Conservation (phyloP, 345 rosid genomes). For the Eucalyptus coolabah region DNA sequence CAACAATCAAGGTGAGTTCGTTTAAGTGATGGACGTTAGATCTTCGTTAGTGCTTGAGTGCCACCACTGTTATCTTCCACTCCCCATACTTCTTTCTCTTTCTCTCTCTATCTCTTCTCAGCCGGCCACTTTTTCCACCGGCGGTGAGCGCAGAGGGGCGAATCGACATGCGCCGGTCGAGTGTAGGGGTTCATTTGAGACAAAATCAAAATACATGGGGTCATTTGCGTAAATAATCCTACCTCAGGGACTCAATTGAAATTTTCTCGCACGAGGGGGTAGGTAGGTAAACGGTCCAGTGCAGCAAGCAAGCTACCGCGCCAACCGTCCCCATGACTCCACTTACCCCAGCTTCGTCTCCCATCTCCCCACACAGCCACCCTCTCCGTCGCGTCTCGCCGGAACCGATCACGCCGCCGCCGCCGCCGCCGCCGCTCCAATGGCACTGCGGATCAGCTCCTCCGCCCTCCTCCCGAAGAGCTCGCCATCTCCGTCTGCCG, state of each 20-base stretch:
- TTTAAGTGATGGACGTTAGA: neutral
- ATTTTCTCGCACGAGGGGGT: neutral
- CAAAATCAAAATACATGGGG: neutral
- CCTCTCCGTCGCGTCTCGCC: neutral
- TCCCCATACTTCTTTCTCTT: too few relatives aligned
- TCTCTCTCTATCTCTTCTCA: neutral
- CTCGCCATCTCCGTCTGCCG: neutral
- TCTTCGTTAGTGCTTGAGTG: accelerated
- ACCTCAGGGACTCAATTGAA: neutral
- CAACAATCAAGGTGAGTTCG: accelerated
- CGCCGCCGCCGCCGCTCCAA: neutral
- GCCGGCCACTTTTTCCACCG: neutral
- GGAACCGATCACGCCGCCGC: neutral
- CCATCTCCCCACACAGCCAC: neutral
- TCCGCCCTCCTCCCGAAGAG: neutral
- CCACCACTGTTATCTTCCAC: neutral
- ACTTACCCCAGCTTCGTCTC: neutral
- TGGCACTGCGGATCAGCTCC: neutral
- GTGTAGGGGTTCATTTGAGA: neutral
- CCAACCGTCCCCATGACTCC: neutral
- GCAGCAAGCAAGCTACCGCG: neutral
- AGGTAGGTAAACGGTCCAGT: neutral
- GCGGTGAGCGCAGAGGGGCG: neutral
- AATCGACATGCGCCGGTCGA: neutral
- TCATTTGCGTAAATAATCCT: neutral